Evolutionary conservation across 1,139 yeast genomes (phyloP).

Genomic region (Taphrina flavorubra): DNA sequence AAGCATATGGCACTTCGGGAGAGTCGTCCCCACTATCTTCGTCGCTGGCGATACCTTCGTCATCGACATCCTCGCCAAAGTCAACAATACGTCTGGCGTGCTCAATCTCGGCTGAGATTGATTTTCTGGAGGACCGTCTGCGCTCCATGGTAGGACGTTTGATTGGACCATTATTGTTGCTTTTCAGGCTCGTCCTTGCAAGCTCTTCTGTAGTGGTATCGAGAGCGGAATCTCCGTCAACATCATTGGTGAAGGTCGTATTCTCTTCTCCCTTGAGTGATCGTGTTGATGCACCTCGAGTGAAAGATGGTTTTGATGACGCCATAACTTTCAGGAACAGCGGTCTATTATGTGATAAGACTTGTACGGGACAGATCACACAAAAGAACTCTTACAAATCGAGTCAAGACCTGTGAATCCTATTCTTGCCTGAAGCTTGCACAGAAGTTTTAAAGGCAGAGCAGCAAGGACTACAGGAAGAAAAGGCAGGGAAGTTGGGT

Average conservation of each 20-base stretch:
- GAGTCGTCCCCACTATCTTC: constrained; percentile 36
- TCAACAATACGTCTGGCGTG: constrained; percentile 34
- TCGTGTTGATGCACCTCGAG: constrained; percentile 10
- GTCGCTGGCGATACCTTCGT: constrained; percentile 26
- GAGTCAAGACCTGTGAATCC: no score
- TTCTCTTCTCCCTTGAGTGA: constrained; percentile 26
- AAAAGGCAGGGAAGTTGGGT: no score
- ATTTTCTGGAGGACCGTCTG: constrained; percentile 24
- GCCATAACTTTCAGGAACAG: background rate
- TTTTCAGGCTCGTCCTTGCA: constrained; percentile 1
- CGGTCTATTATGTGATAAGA: background rate
- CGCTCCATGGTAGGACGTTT: constrained; percentile 33
- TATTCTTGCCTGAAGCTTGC: no score
- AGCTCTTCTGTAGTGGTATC: constrained; percentile 17
- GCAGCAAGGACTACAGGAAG: no score
- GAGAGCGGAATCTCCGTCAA: constrained; percentile 22
- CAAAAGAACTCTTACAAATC: no score
- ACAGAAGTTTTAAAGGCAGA: no score
- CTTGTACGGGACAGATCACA: no score
- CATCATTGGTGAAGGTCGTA: constrained; percentile 9
- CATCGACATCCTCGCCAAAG: constrained; percentile 35
- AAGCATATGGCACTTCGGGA: constrained; percentile 55
- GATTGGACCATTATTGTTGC: background rate
- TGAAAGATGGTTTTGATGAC: constrained; percentile 10
- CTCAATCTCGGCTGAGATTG: constrained; percentile 36